Evolutionary conservation across 768 basidiomycete genomes (phyloP), one percentile per base, ranked within the genome.

Genomic region (Tricholoma terreum): DNA sequence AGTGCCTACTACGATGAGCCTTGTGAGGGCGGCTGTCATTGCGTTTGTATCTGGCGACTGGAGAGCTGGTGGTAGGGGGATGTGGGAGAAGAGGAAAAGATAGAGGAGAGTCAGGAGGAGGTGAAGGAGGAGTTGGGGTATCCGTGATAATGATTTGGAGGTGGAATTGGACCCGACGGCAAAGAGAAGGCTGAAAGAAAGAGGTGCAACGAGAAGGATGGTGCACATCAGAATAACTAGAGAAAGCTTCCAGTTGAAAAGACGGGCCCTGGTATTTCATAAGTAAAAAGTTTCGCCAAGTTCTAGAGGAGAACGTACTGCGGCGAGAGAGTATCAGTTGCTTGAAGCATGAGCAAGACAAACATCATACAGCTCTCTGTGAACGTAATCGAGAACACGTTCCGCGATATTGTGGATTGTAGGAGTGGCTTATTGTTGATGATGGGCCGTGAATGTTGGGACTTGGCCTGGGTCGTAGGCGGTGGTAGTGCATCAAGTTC

Each of bases 321-420:
- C 10, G 84, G 65, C 34, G 80, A 73, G 35, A 92, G 75, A 1
- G 85, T 42, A 38, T 78, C 74, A 48, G 84, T 52, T 2, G 80
- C 87, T 71, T 94, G 91, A n/a, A 82, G 78, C 70, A 92, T 81
- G 5, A 93, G 74, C 55, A 93, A 75, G 11, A 84, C 60, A 63
- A 92, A 92, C 58, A 93, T 72, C 63, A 83, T 80, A 59, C 85
- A 86, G 52, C 85, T 83, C 71, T 92, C 92, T 1, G 87, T 80
- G 67, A 92, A 90, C 63, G 85, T 86, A 31, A 84, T 70, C 0
- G 89, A 80, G 63, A 94, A 92, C 6, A 85, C 68, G 0, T 73
- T 75, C 42, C 85, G 74, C 0, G 90, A 78, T 0, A 90, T 65
- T 3, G 69, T 67, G 0, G 85, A 83, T 61, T 90, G 87, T 43